Evolutionary conservation across 768 basidiomycete genomes (phyloP), one percentile per base, ranked within the genome.

Genomic region (Lentinus brumalis): DNA sequence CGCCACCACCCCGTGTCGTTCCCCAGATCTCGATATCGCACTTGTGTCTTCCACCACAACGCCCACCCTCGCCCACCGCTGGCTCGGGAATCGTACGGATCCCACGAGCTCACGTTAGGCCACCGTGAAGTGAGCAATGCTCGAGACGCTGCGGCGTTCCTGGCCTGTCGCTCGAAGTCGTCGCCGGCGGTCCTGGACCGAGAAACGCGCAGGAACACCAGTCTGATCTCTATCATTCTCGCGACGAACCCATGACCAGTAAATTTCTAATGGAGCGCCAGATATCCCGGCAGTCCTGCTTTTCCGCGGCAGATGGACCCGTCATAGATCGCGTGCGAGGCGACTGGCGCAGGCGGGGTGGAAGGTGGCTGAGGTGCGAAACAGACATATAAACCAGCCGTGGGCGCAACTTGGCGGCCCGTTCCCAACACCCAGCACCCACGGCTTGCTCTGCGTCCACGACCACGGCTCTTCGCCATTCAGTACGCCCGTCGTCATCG

Each of bases 341-440:
- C 18, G 21, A n/a, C 44, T 45, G 44, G 46, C 11, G 46, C 29
- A 26, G 6, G 26, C 18, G 10, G 26, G 8, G 46, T 15, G 18
- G 21, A 21, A 5, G n/a, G 3, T 26, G 21, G 29, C 18, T 12
- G 45, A 46, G n/a, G 40, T 46, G 46, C 46, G 10, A n/a, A 47
- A 47, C 46, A 35, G 35, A 35, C 18, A 44, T 44, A 18, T 44
- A 44, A 29, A 7, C 26, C 26, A 26, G 21, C 46, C 46, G 21
- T 26, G 12, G 9, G 8, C 21, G 46, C 26, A 49, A 49, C 10
- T 49, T 14, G 46, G 21, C 12, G 29, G 42, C 46, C 12, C 12
- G 46, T 49, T 49, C 46, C 46, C 46, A 49, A n/a, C 45, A 46
- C 45, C 45, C 45, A 46, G 21, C 21, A 49, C 46, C 46, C 46